phyloP scores from a whole-genome alignment of 2,329 filamentous ascomycete species.

The Microcyclosporella mali region DNA sequence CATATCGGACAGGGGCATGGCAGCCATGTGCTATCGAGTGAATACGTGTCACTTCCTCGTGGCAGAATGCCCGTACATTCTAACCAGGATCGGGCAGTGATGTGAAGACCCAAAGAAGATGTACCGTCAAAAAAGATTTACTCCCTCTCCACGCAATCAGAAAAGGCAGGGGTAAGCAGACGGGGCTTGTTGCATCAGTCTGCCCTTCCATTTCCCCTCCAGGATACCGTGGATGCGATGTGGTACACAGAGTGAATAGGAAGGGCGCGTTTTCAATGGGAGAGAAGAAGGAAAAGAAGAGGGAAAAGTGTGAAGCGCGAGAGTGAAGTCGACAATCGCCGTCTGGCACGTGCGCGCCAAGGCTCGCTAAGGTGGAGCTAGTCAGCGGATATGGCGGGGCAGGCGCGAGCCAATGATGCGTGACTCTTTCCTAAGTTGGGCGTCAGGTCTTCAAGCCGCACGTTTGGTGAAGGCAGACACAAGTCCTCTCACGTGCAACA shows the following conservation, averaged over 20 bases:
- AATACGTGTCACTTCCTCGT: no score
- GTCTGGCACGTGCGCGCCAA: conserved; percentile 17
- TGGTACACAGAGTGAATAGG: conserved; percentile 64
- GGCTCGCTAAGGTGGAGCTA: not conserved
- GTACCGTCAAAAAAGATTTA: conserved; percentile 43
- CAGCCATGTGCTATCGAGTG: no score
- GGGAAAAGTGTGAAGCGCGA: conserved; percentile 27
- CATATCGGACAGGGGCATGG: no score
- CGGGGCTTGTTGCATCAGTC: conserved; percentile 41
- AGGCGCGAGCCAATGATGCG: conserved; percentile 2
- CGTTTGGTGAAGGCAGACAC: no score
- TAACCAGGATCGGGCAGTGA: no score
- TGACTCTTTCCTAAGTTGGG: not conserved
- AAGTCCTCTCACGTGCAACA: no score
- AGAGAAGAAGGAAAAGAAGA: conserved; percentile 29
- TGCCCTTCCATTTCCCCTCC: conserved; percentile 66
- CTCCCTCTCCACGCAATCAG: conserved; percentile 37
- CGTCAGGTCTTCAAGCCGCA: no score
- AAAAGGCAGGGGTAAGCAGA: conserved; percentile 56
- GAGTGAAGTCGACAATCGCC: conserved; percentile 44
- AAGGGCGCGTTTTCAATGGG: conserved; percentile 39
- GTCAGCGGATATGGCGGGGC: conserved; percentile 4
- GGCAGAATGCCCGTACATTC: no score
- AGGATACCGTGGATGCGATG: conserved; percentile 49
- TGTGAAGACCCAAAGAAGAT: conserved; percentile 11